phyloP scores from a whole-genome alignment of 2,329 filamentous ascomycete genomes.

The Chrysoporthe deuterocubensis region DNA sequence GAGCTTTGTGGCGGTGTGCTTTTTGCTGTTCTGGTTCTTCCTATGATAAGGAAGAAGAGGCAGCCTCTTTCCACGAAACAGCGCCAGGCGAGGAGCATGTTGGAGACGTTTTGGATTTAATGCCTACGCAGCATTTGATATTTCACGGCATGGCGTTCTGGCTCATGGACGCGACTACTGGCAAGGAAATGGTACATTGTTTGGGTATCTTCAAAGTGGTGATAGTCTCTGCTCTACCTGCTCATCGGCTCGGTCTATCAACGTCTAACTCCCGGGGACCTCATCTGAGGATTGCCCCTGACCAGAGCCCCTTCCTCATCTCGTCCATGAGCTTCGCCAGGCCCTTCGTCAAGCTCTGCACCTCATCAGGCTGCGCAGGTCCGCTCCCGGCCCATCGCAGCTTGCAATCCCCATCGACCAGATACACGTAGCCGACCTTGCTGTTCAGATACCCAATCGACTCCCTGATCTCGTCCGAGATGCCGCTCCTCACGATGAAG shows the following conservation, averaged over 20 bases:
- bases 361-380: constrained; percentile 66
- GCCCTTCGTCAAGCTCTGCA: constrained; percentile 67
- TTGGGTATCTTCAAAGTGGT: constrained; percentile 25
- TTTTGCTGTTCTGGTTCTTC: constrained; percentile 82
- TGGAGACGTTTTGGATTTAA: constrained; percentile 6
- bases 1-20: constrained; percentile 88
- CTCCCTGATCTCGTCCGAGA: constrained; percentile 66
- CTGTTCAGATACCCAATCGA: constrained; percentile 76
- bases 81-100: not conserved
- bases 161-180: constrained; percentile 6
- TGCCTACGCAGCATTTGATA: constrained; percentile 15
- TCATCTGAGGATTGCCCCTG: constrained; percentile 5
- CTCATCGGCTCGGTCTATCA: constrained; percentile 7
- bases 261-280: not conserved
- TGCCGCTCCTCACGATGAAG: constrained; percentile 62
- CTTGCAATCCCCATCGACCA: constrained; percentile 84
- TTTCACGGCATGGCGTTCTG: constrained; percentile 26
- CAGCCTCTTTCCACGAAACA: not conserved
- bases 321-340: constrained; percentile 67
- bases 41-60: constrained; percentile 46
- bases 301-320: constrained; percentile 43
- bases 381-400: constrained; percentile 95
- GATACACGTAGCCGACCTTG: constrained; percentile 92
- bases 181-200: constrained; percentile 26
- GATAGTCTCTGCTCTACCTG: constrained; percentile 14